A percentile compares a stretch with the other conserved stretches of the same genome.
These are phyloP conservation scores for Pythium dissimile DNA, from an alignment of 352 stramenopile genomes.

Conservation along the genomic window DNA sequence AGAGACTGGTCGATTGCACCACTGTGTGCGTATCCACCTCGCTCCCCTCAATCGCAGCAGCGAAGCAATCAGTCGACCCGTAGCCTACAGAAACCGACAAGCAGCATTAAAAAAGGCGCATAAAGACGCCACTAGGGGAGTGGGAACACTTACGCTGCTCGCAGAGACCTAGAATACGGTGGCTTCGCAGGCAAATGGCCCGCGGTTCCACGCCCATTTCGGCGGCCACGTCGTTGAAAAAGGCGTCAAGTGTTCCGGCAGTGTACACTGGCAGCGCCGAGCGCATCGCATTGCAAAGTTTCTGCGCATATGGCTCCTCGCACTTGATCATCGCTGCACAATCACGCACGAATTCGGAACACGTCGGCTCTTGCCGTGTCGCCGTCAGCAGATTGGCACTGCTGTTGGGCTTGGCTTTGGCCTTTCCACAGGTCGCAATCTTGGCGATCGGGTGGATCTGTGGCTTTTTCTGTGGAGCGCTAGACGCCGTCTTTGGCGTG, in stretches of 20 bases:
- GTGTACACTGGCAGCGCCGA: neutral
- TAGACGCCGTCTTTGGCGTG: neutral
- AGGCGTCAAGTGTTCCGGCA: neutral
- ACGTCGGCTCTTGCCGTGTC: neutral
- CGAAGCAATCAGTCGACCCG: constrained; percentile 16
- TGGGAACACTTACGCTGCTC: constrained; percentile 8
- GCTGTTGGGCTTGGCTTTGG: neutral
- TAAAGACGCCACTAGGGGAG: neutral
- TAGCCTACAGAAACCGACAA: constrained; percentile 1
- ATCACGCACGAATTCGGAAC: constrained; percentile 24
- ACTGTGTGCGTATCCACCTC: neutral
- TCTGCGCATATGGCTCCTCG: neutral
- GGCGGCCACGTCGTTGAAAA: constrained; percentile 4
- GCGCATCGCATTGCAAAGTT: constrained; percentile 6
- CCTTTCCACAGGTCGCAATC: too few relatives aligned
- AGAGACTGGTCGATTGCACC: neutral
- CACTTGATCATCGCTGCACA: constrained; percentile 20
- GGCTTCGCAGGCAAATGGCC: neutral
- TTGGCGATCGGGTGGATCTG: constrained; percentile 16
- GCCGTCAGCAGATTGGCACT: neutral
- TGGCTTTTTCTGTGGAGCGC: neutral
- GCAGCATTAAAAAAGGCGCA: neutral
- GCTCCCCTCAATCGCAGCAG: constrained; percentile 14
- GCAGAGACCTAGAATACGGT: constrained; percentile 19
- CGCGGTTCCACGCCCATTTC: neutral